Conservation (phyloP, 352 stramenopile genomes). For the Phytophthora citrophthora region DNA sequence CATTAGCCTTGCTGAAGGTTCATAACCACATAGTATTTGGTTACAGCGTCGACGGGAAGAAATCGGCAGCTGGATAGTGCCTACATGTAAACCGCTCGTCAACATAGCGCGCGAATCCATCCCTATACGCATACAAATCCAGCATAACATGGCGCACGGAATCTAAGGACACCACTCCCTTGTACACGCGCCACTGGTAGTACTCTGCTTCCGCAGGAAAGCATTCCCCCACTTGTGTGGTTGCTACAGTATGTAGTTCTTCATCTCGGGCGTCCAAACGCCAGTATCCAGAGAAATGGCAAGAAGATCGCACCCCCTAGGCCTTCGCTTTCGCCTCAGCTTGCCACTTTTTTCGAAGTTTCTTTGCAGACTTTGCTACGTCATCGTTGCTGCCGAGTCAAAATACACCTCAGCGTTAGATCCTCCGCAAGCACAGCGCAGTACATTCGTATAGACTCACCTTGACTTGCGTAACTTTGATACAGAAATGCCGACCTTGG, state of each 20-base stretch:
- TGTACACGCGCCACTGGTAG: slow-evolving; percentile 15
- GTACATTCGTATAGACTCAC: slow-evolving; percentile 27
- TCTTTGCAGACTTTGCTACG: slow-evolving; percentile 58
- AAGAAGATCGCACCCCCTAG: slow-evolving; percentile 9
- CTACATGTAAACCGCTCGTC: background rate
- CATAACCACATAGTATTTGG: no score
- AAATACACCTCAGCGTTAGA: slow-evolving; percentile 17
- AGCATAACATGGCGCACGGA: background rate
- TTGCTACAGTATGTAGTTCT: slow-evolving; percentile 21
- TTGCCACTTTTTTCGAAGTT: slow-evolving; percentile 86
- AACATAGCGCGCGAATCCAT: slow-evolving; percentile 8
- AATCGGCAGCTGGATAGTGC: no score
- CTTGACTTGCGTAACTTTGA: slow-evolving; percentile 82
- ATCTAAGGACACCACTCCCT: slow-evolving; percentile 1
- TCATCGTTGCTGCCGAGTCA: slow-evolving; percentile 59
- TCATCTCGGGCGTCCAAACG: slow-evolving; percentile 12
- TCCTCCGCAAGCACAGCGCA: background rate
- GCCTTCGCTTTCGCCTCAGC: slow-evolving; percentile 43
- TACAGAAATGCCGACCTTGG: slow-evolving; percentile 77
- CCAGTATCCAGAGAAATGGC: slow-evolving; percentile 6
- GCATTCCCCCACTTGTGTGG: slow-evolving; percentile 11
- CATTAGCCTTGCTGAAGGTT: no score
- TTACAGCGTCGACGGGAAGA: no score
- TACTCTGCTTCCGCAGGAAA: slow-evolving; percentile 1
- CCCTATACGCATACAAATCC: slow-evolving; percentile 21